A percentile compares a stretch with the other conserved stretches of the same genome.
These are phyloP conservation scores for Microthyrium microscopicum DNA, from an alignment of 2,329 filamentous ascomycete species.

Conservation along the genomic window DNA sequence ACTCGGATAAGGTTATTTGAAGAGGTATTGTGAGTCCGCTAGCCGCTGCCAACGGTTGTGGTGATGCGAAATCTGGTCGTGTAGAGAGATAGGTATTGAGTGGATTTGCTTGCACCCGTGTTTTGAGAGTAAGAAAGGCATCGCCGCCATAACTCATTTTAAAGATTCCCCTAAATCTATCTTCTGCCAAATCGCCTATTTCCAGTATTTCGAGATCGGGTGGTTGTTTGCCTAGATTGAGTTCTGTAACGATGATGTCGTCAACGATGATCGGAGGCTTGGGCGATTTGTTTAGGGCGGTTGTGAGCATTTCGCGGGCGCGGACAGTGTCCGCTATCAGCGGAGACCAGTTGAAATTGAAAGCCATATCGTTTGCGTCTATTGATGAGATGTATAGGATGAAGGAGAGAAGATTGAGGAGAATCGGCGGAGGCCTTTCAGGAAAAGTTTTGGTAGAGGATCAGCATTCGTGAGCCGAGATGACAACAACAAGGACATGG, in stretches of 20 bases:
- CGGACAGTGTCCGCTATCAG: conserved; percentile 86
- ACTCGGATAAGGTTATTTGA: conserved; percentile 89
- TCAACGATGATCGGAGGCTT: conserved; percentile 98
- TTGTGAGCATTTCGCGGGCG: conserved; percentile 84
- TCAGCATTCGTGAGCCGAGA: too few relatives aligned
- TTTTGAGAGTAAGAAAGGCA: conserved; percentile 87
- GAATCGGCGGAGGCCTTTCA: too few relatives aligned
- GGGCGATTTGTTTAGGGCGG: conserved; percentile 90
- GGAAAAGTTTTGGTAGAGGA: too few relatives aligned
- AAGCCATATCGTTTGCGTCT: too few relatives aligned
- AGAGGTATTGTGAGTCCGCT: conserved; percentile 93
- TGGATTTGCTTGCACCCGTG: conserved; percentile 92
- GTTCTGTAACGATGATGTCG: conserved; percentile 94
- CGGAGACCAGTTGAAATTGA: conserved; percentile 99
- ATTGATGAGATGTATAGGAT: too few relatives aligned
- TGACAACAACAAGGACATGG: too few relatives aligned
- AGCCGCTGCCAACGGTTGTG: conserved; percentile 76
- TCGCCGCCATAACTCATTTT: conserved; percentile 98
- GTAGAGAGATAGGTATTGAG: conserved; percentile 89
- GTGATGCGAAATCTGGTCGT: conserved; percentile 82
- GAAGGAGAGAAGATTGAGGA: too few relatives aligned
- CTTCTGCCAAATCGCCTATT: conserved; percentile 92
- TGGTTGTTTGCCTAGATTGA: conserved; percentile 88
- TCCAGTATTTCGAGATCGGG: conserved; percentile 94
- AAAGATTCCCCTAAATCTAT: conserved; percentile 94